Conservation (phyloP, 2,329 filamentous ascomycete genomes). For the Alternaria alternata region DNA sequence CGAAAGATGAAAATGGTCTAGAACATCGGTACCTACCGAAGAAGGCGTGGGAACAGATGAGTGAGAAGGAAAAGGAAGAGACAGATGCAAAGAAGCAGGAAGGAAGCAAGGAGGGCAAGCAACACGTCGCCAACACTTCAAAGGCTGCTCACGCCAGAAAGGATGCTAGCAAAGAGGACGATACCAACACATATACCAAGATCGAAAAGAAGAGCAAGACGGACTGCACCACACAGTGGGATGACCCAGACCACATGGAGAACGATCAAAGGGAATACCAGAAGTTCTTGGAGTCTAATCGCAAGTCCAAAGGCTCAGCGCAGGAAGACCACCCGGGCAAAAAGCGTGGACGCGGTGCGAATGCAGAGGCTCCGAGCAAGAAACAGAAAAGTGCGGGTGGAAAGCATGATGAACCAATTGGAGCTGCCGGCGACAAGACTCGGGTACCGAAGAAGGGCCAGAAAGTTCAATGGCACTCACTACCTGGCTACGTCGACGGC, state of each 20-base stretch:
- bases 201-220: conserved; percentile 35
- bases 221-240: conserved; percentile 44
- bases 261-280: conserved; percentile 37
- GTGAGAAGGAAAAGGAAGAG: conserved; percentile 44
- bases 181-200: conserved; percentile 12
- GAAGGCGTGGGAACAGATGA: conserved; percentile 60
- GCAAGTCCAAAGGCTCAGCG: conserved; percentile 10
- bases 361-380: conserved; percentile 41
- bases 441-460: conserved; percentile 55
- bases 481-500: conserved; percentile 52
- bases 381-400: conserved; percentile 45
- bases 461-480: conserved; percentile 53
- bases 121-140: conserved; percentile 10
- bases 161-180: conserved; percentile 2
- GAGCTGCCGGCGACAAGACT: conserved; percentile 43
- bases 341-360: conserved; percentile 41
- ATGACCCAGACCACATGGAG: conserved; percentile 38
- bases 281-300: conserved; percentile 37
- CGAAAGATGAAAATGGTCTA: conserved; percentile 49
- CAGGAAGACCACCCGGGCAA: conserved; percentile 17
- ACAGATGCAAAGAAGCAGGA: conserved; percentile 57
- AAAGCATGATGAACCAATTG: conserved; percentile 29
- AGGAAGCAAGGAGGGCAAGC: conserved; percentile 47
- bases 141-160: conserved; percentile 9
- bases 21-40: conserved; percentile 44